Base-by-base conservation (phyloP, 2,329 filamentous ascomycete species). In the Boeremia exigua region DNA sequence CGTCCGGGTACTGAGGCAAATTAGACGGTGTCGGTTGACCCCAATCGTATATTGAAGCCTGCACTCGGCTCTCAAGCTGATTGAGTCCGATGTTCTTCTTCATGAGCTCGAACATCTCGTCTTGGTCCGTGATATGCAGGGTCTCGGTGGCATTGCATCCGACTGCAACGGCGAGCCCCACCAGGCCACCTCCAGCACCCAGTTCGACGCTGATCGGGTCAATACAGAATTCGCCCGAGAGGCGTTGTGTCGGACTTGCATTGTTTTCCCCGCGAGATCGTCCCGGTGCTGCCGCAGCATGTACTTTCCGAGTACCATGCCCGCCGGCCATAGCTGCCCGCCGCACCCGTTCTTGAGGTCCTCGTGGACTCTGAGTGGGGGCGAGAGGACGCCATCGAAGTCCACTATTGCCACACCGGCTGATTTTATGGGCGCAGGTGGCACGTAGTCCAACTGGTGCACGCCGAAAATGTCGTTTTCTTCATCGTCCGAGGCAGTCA, bases 281-380 rank as follows among this genome's bases (percentile, higher is more conserved):
- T 84, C 78, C 59, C 79, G 80, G 66, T 91, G 89, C 70, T 88
- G 88, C 48, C 88, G 85, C 56, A 98, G 81, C 83, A 98, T 84
- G 73, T 98, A 96, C 75, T 89, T 91, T 17, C 90, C 85, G 48
- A 99, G 81, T 14, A 95, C 85, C 86, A 96, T 90, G 10, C 95
- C 95, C 0, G 94, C 94, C 3, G 93, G 94, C 95, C 95, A 98
- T 10, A 96, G 83, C 77, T 96, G 91, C 2, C 95, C 95, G 44
- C 95, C 95, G 75, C 95, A 98, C 58, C 95, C 95, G 60, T 90
- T 86, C 54, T 85, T 86, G 43, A 96, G 83, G 75, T 98, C 93
- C 75, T 97, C 92, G 68, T 91, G 89, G 14, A 98, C 84, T 57
- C 84, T 82, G 58, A 98, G 82, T 39, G 90, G 87, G 43, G 84